These are phyloP conservation scores for Blastobotrys attinorum DNA, from an alignment of 805 yeast species.

Conservation along the genomic window DNA sequence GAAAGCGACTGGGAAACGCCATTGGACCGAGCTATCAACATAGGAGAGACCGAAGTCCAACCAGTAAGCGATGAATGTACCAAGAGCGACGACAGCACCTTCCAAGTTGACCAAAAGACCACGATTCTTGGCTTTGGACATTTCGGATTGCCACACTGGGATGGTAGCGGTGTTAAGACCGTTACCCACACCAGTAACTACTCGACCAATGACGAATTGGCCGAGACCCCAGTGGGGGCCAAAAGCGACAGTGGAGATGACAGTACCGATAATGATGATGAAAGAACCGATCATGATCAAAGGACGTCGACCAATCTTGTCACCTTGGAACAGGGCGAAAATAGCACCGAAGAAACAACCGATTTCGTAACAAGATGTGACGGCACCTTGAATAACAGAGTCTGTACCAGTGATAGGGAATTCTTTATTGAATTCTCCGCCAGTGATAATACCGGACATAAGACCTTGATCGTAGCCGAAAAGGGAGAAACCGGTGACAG, in stretches of 20 bases:
- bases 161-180: slow-evolving; percentile 73
- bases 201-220: slow-evolving; percentile 69
- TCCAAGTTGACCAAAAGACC: slow-evolving; percentile 63
- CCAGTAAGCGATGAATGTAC: slow-evolving; percentile 65
- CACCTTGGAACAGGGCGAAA: slow-evolving; percentile 55
- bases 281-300: slow-evolving; percentile 48
- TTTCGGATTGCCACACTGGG: slow-evolving; percentile 81
- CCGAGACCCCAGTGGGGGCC: slow-evolving; percentile 35
- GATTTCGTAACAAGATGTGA: slow-evolving; percentile 44
- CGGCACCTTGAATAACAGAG: slow-evolving; percentile 58
- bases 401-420: slow-evolving; percentile 43
- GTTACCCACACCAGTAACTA: slow-evolving; percentile 65
- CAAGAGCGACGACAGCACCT: slow-evolving; percentile 65
- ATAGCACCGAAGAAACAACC: slow-evolving; percentile 75
- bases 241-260: slow-evolving; percentile 44
- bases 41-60: slow-evolving; percentile 54
- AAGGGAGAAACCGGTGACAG: slow-evolving; percentile 57
- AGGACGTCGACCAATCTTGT: slow-evolving; percentile 57
- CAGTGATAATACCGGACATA: slow-evolving; percentile 41
- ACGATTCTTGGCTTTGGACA: slow-evolving; percentile 57
- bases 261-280: slow-evolving; percentile 54
- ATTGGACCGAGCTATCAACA: slow-evolving; percentile 39
- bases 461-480: slow-evolving; percentile 80
- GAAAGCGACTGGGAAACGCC: slow-evolving; percentile 76
- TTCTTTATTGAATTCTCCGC: slow-evolving; percentile 54